These are phyloP conservation scores for Lactarius hengduanensis DNA, from an alignment of 768 basidiomycete species.

Conservation along the genomic window DNA sequence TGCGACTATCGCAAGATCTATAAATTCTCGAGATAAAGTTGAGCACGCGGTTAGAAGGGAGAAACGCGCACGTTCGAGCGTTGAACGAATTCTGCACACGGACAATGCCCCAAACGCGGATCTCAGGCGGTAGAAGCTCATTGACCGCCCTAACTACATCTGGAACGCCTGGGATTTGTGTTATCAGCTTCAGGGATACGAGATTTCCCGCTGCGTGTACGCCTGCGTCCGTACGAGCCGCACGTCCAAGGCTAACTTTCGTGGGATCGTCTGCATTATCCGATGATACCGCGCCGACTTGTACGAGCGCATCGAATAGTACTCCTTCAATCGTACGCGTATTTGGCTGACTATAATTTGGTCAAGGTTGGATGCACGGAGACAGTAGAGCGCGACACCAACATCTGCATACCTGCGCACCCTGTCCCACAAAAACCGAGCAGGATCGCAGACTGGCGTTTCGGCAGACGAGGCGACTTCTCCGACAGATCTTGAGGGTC, in stretches of 20 bases:
- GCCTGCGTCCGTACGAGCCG: constrained; percentile 95
- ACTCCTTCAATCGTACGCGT: constrained; percentile 85
- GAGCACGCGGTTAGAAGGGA: neutral
- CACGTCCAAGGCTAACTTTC: constrained; percentile 85
- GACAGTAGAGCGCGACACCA: constrained; percentile 36
- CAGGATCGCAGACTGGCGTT: constrained; percentile 79
- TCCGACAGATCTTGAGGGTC: constrained; percentile 8
- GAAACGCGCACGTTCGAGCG: constrained; percentile 56
- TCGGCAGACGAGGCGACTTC: constrained; percentile 66
- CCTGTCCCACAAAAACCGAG: constrained; percentile 92
- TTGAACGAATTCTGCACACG: constrained; percentile 81
- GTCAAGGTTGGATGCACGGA: neutral
- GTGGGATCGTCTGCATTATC: constrained; percentile 91
- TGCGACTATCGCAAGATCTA: constrained; percentile 90
- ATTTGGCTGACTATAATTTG: constrained; percentile 58
- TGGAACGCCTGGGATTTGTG: constrained; percentile 63
- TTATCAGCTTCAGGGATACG: constrained; percentile 89
- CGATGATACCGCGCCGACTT: constrained; percentile 88
- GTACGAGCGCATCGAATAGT: constrained; percentile 83
- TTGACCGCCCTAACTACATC: constrained; percentile 78
- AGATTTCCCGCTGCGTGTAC: constrained; percentile 97
- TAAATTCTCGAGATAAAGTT: constrained; percentile 8
- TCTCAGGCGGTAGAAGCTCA: constrained; percentile 83
- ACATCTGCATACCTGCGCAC: constrained; percentile 97
- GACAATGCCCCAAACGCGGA: constrained; percentile 90